Evolutionary conservation across 2,329 filamentous ascomycete species (phyloP), one percentile per base, ranked within the genome.

Genomic region (Ophiognomonia clavigignenti-juglandacearum): DNA sequence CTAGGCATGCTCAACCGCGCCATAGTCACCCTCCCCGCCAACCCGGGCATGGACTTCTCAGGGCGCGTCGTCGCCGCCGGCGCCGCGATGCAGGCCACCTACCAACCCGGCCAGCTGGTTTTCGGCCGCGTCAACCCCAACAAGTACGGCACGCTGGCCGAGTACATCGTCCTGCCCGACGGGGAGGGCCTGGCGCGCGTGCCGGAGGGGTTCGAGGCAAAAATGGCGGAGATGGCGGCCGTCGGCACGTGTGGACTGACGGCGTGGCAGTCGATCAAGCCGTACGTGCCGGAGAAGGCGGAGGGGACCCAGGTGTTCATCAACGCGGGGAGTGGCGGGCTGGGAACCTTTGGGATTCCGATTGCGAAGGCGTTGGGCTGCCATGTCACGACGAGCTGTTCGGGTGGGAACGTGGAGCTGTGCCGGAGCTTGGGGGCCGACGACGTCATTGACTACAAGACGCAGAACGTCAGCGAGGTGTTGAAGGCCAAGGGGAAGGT

Each of bases 291-390:
- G n/a, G 24, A 18, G n/a, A 36, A 24, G 5, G 29, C 39, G 9
- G 23, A 37, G 45, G 76, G 74, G n/a, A 70, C 77, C 43, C 74
- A 71, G 54, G 69, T 86, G 7, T 79, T 85, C 56, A 74, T 85
- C 60, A 85, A 85, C 53, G 82, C 80, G 11, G 81, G 80, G 0
- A 78, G 73, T 6, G 83, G 83, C 9, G 82, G 82, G 0, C 74
- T 71, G 1, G 83, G 83, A 0, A 71, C 73, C 0, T 83, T 73
- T 48, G 75, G 70, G 1, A 78, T 86, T 44, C 82, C 86, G 57
- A 73, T 85, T 37, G 82, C 81, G 8, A 85, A 83, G 59, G 65
- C 67, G 0, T 57, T 79, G 4, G 81, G 80, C 0, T 82, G 76
- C 54, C 65, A 75, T 51, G 82, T 86, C 26, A 78, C 74, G 2